These are phyloP conservation scores for Trichosanthes cucumerina DNA, from an alignment of 306 rosid genomes.

Conservation along the genomic window DNA sequence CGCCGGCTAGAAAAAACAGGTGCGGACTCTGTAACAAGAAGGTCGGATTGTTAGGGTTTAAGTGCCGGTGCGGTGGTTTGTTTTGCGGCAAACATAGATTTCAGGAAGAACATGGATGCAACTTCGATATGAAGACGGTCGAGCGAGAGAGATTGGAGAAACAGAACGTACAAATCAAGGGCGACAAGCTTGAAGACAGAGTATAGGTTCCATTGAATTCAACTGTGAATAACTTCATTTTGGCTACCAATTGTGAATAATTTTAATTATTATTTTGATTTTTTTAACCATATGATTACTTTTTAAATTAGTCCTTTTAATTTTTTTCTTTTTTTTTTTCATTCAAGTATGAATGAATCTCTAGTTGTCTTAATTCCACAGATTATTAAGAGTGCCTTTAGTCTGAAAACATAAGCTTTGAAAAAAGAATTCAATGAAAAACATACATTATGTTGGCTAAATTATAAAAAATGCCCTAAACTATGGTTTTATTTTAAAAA, in stretches of 20 bases:
- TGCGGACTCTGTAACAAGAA: slow-evolving; percentile 12
- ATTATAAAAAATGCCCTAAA: too few species aligned
- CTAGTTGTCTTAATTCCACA: neutral
- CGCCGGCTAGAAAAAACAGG: neutral
- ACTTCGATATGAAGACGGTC: neutral
- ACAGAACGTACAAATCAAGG: neutral
- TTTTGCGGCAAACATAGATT: slow-evolving; percentile 12
- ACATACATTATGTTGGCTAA: too few species aligned
- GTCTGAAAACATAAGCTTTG: too few species aligned
- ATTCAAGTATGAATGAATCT: neutral
- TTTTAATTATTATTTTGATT: neutral
- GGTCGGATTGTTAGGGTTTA: slow-evolving; percentile 2
- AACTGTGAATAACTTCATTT: too few species aligned
- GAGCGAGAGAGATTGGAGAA: neutral
- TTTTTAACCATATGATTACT: neutral
- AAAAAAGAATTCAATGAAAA: too few species aligned
- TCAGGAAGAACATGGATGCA: slow-evolving; percentile 10
- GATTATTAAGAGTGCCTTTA: too few species aligned
- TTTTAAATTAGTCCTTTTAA: too few species aligned
- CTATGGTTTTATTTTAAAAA: too few species aligned
- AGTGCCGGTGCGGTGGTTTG: slow-evolving; percentile 11
- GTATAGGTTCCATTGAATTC: neutral
- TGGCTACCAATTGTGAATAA: too few species aligned
- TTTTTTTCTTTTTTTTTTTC: neutral
- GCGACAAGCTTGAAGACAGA: neutral